Evolutionary conservation across 331 rosid species (phyloP).

Genomic region (Quercus tomentella): DNA sequence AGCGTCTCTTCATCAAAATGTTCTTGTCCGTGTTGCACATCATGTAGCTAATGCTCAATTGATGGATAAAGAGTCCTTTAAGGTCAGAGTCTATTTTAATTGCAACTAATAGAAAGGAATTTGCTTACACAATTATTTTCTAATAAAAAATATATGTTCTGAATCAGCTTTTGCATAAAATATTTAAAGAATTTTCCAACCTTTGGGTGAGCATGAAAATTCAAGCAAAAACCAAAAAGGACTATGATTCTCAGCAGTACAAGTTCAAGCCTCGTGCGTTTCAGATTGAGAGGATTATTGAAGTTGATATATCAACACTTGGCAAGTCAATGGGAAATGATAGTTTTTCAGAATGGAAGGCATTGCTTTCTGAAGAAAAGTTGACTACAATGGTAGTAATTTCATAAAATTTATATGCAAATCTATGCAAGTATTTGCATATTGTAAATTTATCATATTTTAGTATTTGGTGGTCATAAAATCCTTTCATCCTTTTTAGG

Average conservation of each 20-base stretch:
- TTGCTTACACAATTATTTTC: constrained; percentile 4
- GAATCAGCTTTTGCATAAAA: constrained; percentile 62
- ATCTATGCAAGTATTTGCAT: neutral
- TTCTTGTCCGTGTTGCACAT: constrained; percentile 66
- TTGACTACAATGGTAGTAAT: constrained; percentile 34
- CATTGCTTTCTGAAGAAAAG: constrained; percentile 49
- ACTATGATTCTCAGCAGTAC: constrained; percentile 54
- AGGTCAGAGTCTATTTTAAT: constrained; percentile 34
- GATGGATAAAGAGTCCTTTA: constrained; percentile 57
- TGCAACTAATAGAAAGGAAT: constrained; percentile 4
- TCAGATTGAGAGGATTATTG: constrained; percentile 65
- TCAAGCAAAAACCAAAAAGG: constrained; percentile 48
- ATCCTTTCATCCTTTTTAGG: constrained; percentile 34
- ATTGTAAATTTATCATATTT: neutral
- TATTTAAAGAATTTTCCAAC: constrained; percentile 55
- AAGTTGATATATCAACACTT: constrained; percentile 49
- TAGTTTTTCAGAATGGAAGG: constrained; percentile 65
- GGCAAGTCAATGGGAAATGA: constrained; percentile 37
- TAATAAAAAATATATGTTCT: constrained; percentile 18
- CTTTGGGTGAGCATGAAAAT: constrained; percentile 67
- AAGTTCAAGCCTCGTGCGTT: constrained; percentile 74
- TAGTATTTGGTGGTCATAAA: neutral
- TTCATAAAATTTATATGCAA: neutral
- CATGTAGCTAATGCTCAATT: constrained; percentile 45
- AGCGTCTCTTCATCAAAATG: constrained; percentile 49